Evolutionary conservation across 495 filamentous ascomycete genomes (phyloP), one percentile per base, ranked within the genome.

Genomic region (Hyaloscypha variabilis): DNA sequence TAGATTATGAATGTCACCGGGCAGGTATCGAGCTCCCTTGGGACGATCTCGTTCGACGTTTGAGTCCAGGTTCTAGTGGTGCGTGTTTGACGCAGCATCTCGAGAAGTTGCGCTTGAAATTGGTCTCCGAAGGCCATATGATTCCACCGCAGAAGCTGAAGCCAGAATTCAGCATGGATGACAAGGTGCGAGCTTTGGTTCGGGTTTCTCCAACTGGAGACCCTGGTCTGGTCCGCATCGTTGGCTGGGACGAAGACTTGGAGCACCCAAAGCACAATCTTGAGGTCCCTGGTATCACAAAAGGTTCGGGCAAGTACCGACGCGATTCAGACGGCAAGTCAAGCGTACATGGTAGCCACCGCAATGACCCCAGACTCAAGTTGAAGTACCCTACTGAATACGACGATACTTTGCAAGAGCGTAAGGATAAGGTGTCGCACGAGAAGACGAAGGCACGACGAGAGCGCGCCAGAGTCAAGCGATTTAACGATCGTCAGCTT

Each of bases 111-210:
- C 70, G 75, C n/a, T 58, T 63, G 17, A 51, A 57, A 2, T 58
- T 77, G 10, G 46, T 78, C 11, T 53, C 65, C 21, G 74, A 76
- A 64, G 77, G 77, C 19, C 74, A 77, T 52, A 42, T 77, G 24
- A 74, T 78, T 25, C 75, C 77, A 17, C 77, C 77, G 8, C 49
- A 67, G n/a, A 39, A 63, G 42, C 63, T 70, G 26, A 74, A 71
- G 19, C 55, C 60, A 3, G 42, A 62, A 2, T 49, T 53, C n/a
- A n/a, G 24, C 0, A 34, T 65, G 4, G 65, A 75, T 56, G 62
- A 56, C 6, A 53, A 51, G 11, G 69, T 75, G 51, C 72, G 77
- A 17, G 77, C 75, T 6, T 76, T 70, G 42, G 56, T 77, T 21
- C 71, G 75, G 8, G 53, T 31, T 6, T 31, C 66, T 2, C 62